Base-by-base conservation (phyloP, 352 stramenopile species). In the Globisporangium nodosum region DNA sequence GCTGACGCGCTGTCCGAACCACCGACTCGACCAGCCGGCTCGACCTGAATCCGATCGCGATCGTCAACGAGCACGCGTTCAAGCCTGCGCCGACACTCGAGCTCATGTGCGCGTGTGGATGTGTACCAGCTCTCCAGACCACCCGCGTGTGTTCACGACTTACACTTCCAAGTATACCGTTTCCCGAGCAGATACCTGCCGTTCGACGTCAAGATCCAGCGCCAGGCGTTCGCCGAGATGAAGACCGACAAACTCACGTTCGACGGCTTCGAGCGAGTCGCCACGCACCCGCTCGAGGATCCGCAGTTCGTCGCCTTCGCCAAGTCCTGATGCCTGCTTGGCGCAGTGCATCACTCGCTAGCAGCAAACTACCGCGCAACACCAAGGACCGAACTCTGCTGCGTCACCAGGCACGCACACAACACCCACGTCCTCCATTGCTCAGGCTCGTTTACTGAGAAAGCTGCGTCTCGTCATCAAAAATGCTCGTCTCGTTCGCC, bases 61-160 rank as follows among this genome's bases (percentile, higher is more conserved):
- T 89, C 56, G 77, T 93, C n/a, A 82, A 88, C 51, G 83, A 91
- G 66, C 81, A 90, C 59, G 74, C 81, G 13, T 91, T 91, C 49
- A 31, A 77, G 6, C 48, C 61, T 5, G 74, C 64, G 5, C 69
- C 77, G 3, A 75, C 70, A 8, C 68, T 93, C n/a, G 52, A 89
- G 64, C 64, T 89, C 61, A 88, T 90, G 80, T 90, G 60, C 24
- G 69, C 33, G 33, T 37, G 8, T 9, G 3, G 33, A 37, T 9
- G 33, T 27, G 24, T 27, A 27, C 24, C 24, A 27, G 24, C 24
- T 27, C 24, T 27, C 24, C 24, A 43, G 11, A 15, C 4, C 11
- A 43, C 35, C 47, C 55, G 40, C n/a, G 52, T 18, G 40, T 69
- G 3, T 54, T 9, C 35, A 40, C 3, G 35, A 40, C 37, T 43